Evolutionary conservation across 768 basidiomycete genomes (phyloP).

Genomic region (Podaxis carcinomalis): DNA sequence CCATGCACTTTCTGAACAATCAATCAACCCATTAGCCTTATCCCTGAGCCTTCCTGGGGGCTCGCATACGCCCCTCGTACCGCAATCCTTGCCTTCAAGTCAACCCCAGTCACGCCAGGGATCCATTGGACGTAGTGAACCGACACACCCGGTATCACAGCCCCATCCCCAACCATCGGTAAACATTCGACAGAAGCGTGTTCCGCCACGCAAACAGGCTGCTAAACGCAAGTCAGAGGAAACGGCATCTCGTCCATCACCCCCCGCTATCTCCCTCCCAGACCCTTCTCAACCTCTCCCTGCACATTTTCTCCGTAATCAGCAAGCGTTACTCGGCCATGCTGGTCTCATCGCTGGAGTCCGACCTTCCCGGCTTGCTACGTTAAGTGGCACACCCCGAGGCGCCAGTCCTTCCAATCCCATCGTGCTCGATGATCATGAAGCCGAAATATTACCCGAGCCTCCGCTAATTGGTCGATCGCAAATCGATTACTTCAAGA

Average conservation of each 20-base stretch:
- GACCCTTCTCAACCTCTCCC: conserved; percentile 59
- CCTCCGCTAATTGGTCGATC: conserved; percentile 13
- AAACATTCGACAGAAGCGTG: conserved; percentile 17
- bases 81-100: conserved; percentile 13
- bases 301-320: conserved; percentile 68
- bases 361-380: conserved; percentile 49
- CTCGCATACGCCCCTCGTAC: conserved; percentile 35
- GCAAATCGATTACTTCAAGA: conserved; percentile 14
- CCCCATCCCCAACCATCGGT: conserved; percentile 14
- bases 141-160: conserved; percentile 13
- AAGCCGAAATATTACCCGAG: conserved; percentile 27
- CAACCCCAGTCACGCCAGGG: conserved; percentile 5
- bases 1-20: conserved; percentile 84
- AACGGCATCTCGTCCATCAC: conserved; percentile 40
- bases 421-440: conserved; percentile 65
- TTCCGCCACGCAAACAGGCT: conserved; percentile 25
- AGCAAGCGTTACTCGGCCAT: conserved; percentile 64
- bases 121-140: conserved; percentile 1
- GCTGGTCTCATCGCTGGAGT: conserved; percentile 69
- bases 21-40: conserved; percentile 75
- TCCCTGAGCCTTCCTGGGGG: conserved; percentile 40
- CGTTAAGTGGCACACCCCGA: conserved; percentile 29
- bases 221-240: conserved; percentile 32
- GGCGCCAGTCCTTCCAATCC: conserved; percentile 61
- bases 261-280: conserved; percentile 59